Conservation (phyloP, 2,329 filamentous ascomycete genomes). For the Exophiala aquamarina region DNA sequence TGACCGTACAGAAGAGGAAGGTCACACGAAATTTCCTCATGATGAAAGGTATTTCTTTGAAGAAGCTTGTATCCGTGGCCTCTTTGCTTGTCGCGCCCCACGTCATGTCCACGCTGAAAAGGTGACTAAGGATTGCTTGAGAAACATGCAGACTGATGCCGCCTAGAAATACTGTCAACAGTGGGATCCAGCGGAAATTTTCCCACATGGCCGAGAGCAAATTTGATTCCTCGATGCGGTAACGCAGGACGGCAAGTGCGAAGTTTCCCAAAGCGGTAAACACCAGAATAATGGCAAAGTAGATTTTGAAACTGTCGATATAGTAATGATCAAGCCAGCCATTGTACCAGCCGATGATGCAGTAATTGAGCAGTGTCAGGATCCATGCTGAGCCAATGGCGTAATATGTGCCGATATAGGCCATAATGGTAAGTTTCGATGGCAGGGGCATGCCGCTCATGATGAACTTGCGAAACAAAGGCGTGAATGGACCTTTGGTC, state of each 20-base stretch:
- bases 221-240: conserved; percentile 57
- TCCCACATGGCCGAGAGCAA: conserved; percentile 53
- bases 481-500: conserved; percentile 73
- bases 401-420: conserved; percentile 71
- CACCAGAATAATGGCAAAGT: conserved; percentile 62
- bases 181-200: conserved; percentile 64
- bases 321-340: conserved; percentile 67
- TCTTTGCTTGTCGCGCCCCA: conserved; percentile 87
- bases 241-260: conserved; percentile 61
- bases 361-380: conserved; percentile 69
- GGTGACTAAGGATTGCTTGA: conserved; percentile 75
- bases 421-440: conserved; percentile 70
- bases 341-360: conserved; percentile 70
- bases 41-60: conserved; percentile 78
- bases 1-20: conserved; percentile 46
- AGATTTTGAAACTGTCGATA: conserved; percentile 65
- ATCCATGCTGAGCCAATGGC: conserved; percentile 67
- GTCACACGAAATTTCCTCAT: conserved; percentile 72
- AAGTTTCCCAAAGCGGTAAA: conserved; percentile 65
- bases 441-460: conserved; percentile 60
- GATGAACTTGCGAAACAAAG: conserved; percentile 73
- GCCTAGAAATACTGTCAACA: conserved; percentile 75
- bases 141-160: conserved; percentile 78
- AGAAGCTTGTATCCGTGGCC: conserved; percentile 69
- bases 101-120: conserved; percentile 82